Base-by-base conservation (phyloP, 192 early-diverging fungal genomes). In the Mortierella antarctica region DNA sequence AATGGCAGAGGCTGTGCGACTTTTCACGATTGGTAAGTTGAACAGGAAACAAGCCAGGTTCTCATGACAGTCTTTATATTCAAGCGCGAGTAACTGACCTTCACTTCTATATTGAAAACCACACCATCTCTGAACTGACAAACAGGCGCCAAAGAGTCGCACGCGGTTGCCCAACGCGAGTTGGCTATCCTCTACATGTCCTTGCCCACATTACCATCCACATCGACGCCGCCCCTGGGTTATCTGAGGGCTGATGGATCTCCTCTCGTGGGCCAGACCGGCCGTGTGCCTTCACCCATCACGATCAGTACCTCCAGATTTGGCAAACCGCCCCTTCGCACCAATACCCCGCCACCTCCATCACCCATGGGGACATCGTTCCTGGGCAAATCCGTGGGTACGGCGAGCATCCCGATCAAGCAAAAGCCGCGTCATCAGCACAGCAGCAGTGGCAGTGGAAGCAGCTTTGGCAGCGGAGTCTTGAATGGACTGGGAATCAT, bases 181-280 rank as follows among this genome's bases (percentile, higher is more conserved):
- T 63, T 84, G 12, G 83, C 71, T 0, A 84, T 84, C 50, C 68
- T 84, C 5, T 80, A 84, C 65, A 77, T 84, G 71, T 84, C 83
- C 5, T 67, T 79, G 2, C 83, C 83, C 0, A 70, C 57, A 39
- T 62, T 84, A 1, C 83, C 83, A 11, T 66, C 62, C 3, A 62
- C 83, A 13, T 74, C 83, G 17, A 81, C 77, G 5, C 83, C 83
- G 2, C 21, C 48, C 11, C 48, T 73, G 6, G 72, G 80, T 13
- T 65, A 70, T 8, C 11, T 50, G 7, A 57, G 63, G n/a, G 41
- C 54, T 3, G 69, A 65, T 44, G 50, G 62, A 12, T 74, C 81
- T 7, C 63, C 71, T 5, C 53, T 55, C 7, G 42, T 80, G 10
- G 10, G 10, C 2, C 68, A 79, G 41, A 40, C 31, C 13, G 57